A percentile compares a stretch with the other conserved stretches of the same genome.
Evolutionary conservation across 257 asterid species (phyloP).

Genomic region (Misopates orontium): DNA sequence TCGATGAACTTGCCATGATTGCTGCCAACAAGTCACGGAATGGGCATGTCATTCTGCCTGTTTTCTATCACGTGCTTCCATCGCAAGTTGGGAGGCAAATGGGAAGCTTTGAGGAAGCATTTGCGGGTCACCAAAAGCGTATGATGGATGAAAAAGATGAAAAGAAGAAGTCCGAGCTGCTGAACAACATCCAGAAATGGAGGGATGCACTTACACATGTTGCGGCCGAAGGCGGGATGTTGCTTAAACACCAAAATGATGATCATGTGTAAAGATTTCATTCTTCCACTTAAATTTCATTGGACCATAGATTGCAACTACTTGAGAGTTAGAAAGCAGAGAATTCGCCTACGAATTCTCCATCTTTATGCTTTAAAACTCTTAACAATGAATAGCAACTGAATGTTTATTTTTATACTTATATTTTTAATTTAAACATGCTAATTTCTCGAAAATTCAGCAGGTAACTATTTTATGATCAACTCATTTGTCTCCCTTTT

Average conservation of each 20-base stretch:
- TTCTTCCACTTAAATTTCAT: no score
- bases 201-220: slow-evolving; percentile 19
- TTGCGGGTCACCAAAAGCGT: slow-evolving; percentile 7
- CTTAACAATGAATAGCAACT: no score
- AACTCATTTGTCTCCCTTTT: no score
- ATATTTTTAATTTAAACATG: no score
- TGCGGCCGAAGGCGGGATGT: slow-evolving; percentile 18
- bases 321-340: no score
- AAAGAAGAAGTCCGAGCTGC: background rate
- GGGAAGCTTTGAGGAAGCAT: slow-evolving; percentile 15
- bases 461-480: no score
- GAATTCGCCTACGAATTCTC: no score
- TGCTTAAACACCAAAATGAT: background rate
- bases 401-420: no score
- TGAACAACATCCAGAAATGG: slow-evolving; percentile 4
- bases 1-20: slow-evolving; percentile 18
- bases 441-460: no score
- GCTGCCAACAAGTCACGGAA: background rate
- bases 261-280: slow-evolving; percentile 11
- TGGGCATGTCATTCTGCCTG: slow-evolving; percentile 12
- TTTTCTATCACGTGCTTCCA: slow-evolving; percentile 23
- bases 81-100: slow-evolving; percentile 21
- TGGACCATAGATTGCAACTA: no score
- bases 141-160: background rate
- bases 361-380: no score